phyloP scores from a whole-genome alignment of 768 basidiomycete genomes.

The Phaeolepiota aurea region DNA sequence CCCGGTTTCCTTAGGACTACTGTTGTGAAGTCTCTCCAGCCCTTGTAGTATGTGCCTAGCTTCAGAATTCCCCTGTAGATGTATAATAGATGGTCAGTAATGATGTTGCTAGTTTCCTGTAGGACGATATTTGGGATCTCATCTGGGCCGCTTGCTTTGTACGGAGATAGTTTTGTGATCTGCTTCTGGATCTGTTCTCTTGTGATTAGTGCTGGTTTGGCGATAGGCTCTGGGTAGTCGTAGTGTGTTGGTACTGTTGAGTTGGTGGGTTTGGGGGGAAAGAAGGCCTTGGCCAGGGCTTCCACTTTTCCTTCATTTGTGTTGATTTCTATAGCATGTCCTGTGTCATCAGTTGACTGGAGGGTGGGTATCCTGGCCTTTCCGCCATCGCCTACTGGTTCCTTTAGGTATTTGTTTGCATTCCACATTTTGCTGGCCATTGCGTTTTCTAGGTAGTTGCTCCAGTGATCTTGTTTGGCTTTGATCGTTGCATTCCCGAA shows the following conservation, averaged over 20 bases:
- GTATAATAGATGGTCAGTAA: slow-evolving; percentile 6
- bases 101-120: slow-evolving; percentile 6
- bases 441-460: slow-evolving; percentile 13
- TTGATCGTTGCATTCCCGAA: slow-evolving; percentile 9
- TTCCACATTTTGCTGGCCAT: slow-evolving; percentile 9
- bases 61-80: slow-evolving; percentile 11
- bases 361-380: slow-evolving; percentile 11
- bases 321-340: not conserved
- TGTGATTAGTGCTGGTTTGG: slow-evolving; percentile 7
- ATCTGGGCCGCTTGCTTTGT: slow-evolving; percentile 16
- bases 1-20: slow-evolving; percentile 26
- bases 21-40: slow-evolving; percentile 9
- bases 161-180: slow-evolving; percentile 10
- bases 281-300: slow-evolving; percentile 6
- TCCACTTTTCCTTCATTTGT: slow-evolving; percentile 8
- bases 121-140: slow-evolving; percentile 16
- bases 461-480: slow-evolving; percentile 17
- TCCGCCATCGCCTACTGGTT: slow-evolving; percentile 11
- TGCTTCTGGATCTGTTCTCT: slow-evolving; percentile 1
- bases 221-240: slow-evolving; percentile 5
- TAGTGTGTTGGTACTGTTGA: not conserved
- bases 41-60: not conserved
- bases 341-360: not conserved
- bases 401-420: slow-evolving; percentile 11
- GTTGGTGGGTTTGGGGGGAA: slow-evolving; percentile 4